Evolutionary conservation across 441 rosid genomes (phyloP), one percentile per base, ranked within the genome.

Genomic region (Sinapis alba): DNA sequence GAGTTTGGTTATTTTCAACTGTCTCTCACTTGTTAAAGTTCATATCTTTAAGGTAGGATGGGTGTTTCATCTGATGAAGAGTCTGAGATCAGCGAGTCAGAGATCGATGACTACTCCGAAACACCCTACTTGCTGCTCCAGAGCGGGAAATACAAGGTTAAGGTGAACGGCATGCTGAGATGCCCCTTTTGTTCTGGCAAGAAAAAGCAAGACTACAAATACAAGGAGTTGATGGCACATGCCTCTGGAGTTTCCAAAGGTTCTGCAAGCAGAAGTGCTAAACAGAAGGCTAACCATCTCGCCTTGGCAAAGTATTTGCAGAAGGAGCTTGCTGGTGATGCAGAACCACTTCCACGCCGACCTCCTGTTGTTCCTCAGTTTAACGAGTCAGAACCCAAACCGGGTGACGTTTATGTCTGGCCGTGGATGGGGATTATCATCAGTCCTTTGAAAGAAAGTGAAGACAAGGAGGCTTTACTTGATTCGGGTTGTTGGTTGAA

Each of bases 221-320:
- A 71, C 65, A 93, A 93, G 80, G 98, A 93, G 73, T 74, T 95
- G 72, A 86, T 83, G 43, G 92, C 89, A 43, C 99, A 95, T 80
- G 98, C 98, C 53, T 77, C 90, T 2, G 99, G 98, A 4, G 95
- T 91, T 67, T 88, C 86, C 11, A 89, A 86, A 76, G 98, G 97
- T 38, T 90, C 95, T 62, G 83, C 89, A 3, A 91, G 73, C 75
- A 83, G 91, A 78, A 90, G 84, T 67, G 91, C 84, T 16, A 83
- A 76, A 58, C 97, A 95, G 75, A 95, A 89, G 86, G 98, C 92
- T 63, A 85, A 86, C 68, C 97, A 93, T 77, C 87, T 87, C 67
- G 99, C 98, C n/a, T 78, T 95, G 62, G 96, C 95, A 0, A 86
- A 71, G 74, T 91, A 83, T 71, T 68, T 93, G 62, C 83, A 90